Evolutionary conservation across 2,329 filamentous ascomycete species (phyloP), one percentile per base, ranked within the genome.

Genomic region (Fusarium scirpi): DNA sequence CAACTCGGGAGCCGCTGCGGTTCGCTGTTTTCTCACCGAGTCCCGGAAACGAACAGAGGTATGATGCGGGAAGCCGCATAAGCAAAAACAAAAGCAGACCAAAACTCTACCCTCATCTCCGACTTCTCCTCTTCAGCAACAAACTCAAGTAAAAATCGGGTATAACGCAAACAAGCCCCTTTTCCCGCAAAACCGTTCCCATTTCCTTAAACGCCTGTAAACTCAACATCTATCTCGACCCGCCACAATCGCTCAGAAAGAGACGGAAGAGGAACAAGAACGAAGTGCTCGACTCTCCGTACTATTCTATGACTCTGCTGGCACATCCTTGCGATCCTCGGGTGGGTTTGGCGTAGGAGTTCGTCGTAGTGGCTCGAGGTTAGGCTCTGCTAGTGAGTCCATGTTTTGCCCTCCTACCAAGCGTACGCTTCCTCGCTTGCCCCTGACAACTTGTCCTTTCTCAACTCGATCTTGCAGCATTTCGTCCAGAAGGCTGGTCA

Each of bases 391-490:
- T 53, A 80, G 65, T 13, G 74, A 71, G 41, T 80, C 81, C 38
- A 77, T 69, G 76, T 84, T 85, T 44, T 81, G 79, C 46, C 84
- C 85, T 44, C 77, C 80, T 8, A 85, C 84, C 38, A 92, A 78
- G 51, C 89, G 87, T 53, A 93, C 86, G 75, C 90, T 93, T 43
- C 91, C 92, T 65, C 90, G 85, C 54, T 82, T 82, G 55, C 90
- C 86, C 74, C 92, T 89, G 30, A 93, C 85, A 24, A 93, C 82
- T 58, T 93, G 89, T 24, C 92, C 93, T 55, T 85, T 89, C 74
- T 96, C 92, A 56, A 97, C 92, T 62, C 92, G 90, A 76, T 95
- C 92, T 77, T 94, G 92, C 64, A 98, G 96, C 95, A 98, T 98
- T 81, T 97, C 94, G 76, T 98, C 95, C 27, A 98, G 87, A 83